A percentile compares a stretch with the other conserved stretches of the same genome.
Evolutionary conservation across 2,329 filamentous ascomycete genomes (phyloP).

Genomic region (Ambrosiella cleistominuta): DNA sequence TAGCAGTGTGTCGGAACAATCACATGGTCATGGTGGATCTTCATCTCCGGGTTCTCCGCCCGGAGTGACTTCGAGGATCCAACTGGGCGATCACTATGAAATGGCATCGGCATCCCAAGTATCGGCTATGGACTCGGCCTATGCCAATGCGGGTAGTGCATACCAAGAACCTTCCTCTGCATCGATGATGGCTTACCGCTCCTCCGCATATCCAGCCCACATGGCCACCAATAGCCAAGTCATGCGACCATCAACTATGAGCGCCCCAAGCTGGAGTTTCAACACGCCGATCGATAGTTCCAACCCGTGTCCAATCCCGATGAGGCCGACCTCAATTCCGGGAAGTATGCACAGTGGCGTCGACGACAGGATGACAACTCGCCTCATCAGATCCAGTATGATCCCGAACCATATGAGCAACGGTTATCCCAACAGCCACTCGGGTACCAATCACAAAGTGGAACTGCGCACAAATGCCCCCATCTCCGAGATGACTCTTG

Average conservation of each 20-base stretch:
- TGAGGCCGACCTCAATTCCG: not conserved
- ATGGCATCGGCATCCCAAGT: not conserved
- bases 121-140: not conserved
- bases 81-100: slow-evolving; percentile 1
- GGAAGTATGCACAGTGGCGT: not conserved
- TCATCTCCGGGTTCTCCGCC: not conserved
- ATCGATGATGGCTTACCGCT: slow-evolving; percentile 1
- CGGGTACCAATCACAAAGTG: slow-evolving; percentile 47
- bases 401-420: slow-evolving; percentile 45
- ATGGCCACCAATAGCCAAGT: not conserved
- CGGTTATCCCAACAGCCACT: slow-evolving; percentile 26
- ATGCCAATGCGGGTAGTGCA: not conserved
- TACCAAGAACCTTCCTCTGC: not conserved
- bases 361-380: not conserved
- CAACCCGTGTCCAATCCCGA: not conserved
- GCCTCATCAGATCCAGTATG: slow-evolving; percentile 19
- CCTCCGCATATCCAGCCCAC: not conserved
- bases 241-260: slow-evolving; percentile 19
- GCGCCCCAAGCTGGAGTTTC: slow-evolving; percentile 16
- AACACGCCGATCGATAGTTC: not conserved
- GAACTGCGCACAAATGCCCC: slow-evolving; percentile 72
- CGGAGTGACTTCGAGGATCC: not conserved
- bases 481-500: slow-evolving; percentile 63
- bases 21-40: not conserved
- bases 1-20: not conserved